Conservation (phyloP, 208 protist species). For the Leishmania braziliensis region DNA sequence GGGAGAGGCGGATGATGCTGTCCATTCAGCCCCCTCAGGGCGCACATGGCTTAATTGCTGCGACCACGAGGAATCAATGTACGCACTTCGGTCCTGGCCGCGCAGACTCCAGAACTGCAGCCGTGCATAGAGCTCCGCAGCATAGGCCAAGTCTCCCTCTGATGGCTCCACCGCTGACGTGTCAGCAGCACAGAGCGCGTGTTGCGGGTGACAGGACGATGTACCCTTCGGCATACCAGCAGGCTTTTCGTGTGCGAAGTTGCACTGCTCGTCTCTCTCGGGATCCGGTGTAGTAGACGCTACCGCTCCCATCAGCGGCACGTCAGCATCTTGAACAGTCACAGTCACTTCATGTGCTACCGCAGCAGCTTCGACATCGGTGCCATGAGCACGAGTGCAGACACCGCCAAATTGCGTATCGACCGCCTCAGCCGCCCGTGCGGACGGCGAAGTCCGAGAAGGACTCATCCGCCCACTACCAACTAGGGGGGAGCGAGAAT, state of each 20-base stretch:
- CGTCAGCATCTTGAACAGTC: not conserved
- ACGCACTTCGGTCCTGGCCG: conserved; percentile 52
- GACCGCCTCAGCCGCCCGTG: not conserved
- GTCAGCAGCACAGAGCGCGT: not conserved
- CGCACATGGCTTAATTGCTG: not conserved
- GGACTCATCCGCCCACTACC: too few relatives aligned
- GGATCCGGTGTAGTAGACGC: not conserved
- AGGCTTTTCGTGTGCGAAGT: not conserved
- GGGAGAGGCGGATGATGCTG: not conserved
- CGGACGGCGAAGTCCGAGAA: not conserved
- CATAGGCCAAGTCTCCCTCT: conserved; percentile 63
- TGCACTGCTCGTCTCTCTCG: not conserved
- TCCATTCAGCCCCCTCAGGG: not conserved
- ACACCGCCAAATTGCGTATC: not conserved
- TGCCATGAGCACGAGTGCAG: not conserved
- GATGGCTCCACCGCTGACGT: conserved; percentile 10
- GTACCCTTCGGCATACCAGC: not conserved
- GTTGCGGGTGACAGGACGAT: not conserved
- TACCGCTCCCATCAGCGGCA: not conserved
- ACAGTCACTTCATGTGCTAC: not conserved
- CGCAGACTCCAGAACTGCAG: conserved; percentile 76
- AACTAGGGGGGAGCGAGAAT: not conserved
- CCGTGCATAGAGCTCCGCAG: conserved; percentile 60
- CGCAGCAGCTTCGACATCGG: not conserved
- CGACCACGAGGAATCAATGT: conserved; percentile 32